These are phyloP conservation scores for Yamadazyma scolyti DNA, from an alignment of 805 yeast species.

Conservation along the genomic window DNA sequence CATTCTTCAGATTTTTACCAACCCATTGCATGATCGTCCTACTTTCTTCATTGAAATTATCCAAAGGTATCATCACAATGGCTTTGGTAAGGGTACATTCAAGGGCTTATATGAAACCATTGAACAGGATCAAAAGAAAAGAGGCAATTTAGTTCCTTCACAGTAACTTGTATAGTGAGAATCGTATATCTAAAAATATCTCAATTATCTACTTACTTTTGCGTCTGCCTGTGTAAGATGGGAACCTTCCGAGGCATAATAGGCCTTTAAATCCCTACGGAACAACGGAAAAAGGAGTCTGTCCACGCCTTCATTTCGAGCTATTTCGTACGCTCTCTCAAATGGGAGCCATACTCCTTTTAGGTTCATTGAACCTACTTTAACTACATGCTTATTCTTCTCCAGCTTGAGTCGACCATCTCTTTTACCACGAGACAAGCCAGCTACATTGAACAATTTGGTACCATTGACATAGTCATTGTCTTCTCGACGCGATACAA, in stretches of 20 bases:
- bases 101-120: conserved; percentile 76
- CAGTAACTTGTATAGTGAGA: conserved; percentile 1
- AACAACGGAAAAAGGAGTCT: conserved; percentile 30
- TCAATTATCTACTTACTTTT: not conserved
- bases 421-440: conserved; percentile 38
- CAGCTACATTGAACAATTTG: conserved; percentile 34
- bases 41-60: conserved; percentile 79
- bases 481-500: conserved; percentile 35
- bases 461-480: conserved; percentile 35
- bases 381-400: conserved; percentile 24
- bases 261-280: conserved; percentile 25
- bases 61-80: conserved; percentile 74
- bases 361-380: conserved; percentile 36
- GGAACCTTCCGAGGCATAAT: conserved; percentile 22
- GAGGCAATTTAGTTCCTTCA: conserved; percentile 56
- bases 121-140: conserved; percentile 66
- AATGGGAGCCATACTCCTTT: conserved; percentile 43
- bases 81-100: conserved; percentile 89
- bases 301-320: conserved; percentile 37
- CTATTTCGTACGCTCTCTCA: conserved; percentile 35
- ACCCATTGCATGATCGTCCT: conserved; percentile 74
- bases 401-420: conserved; percentile 39
- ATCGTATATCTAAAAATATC: not conserved
- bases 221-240: too few relatives aligned
- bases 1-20: conserved; percentile 74